Evolutionary conservation across 2,329 filamentous ascomycete genomes (phyloP), one percentile per base, ranked within the genome.

Genomic region (Cyphellophora attinorum): DNA sequence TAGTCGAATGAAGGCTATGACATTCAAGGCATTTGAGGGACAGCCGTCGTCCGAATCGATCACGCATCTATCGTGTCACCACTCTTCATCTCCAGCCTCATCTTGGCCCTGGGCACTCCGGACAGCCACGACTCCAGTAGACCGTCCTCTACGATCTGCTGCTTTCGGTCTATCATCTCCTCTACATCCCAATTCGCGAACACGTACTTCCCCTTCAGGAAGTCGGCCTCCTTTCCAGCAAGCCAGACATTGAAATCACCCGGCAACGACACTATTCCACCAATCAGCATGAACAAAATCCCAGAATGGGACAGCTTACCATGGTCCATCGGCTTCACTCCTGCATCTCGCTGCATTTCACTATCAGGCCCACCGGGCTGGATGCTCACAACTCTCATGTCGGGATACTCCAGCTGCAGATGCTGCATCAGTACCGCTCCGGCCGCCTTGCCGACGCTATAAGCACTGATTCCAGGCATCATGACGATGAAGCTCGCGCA

Each of bases 161-260:
- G 11, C 23, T 38, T 11, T 11, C 32, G 31, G 0, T 51, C 48
- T 45, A 63, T 63, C 18, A 72, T 55, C 42, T 71, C 67, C 21
- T 65, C 57, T 0, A 70, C 58, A 47, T 72, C 69, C 68, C 66
- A 72, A 13, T 65, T 64, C 6, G 59, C 56, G 60, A 63, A 70
- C 1, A 70, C 44, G 16, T 62, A 62, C 31, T 61, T 64, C 2
- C 60, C 55, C 19, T 58, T 62, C 19, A 72, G 45, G 40, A 71
- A 70, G 4, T 39, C 45, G 0, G 68, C 65, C 39, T 71, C 65
- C 1, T 57, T 42, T 17, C 56, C 61, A 0, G 59, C 55, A 18
- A 61, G 47, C 65, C 65, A 70, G 3, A 68, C 55, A 4, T 51
- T 40, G 41, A 68, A 69, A 37, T 59, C 48, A 0, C 51, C 61